Conservation (phyloP, 106 monocot genomes). For the Dendrobium officinale region DNA sequence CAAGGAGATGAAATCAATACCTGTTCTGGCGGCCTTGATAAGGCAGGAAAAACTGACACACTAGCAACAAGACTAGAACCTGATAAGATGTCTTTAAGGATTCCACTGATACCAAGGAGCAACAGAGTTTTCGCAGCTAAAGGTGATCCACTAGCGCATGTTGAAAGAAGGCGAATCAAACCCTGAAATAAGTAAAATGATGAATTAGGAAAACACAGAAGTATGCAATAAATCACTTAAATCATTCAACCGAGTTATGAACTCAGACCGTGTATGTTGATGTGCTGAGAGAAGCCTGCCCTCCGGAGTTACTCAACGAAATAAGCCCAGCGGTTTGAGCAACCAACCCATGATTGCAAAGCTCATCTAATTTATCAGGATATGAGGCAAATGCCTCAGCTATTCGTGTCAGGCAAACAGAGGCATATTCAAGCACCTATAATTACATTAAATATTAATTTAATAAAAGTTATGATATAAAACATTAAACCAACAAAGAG, state of each 20-base stretch:
- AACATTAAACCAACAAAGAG: neutral
- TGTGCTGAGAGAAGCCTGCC: slow-evolving; percentile 85
- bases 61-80: slow-evolving; percentile 74
- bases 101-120: slow-evolving; percentile 85
- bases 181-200: slow-evolving; percentile 42
- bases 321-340: slow-evolving; percentile 79
- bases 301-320: slow-evolving; percentile 77
- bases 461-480: neutral
- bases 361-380: slow-evolving; percentile 81
- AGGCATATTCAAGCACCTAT: slow-evolving; percentile 80
- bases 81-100: slow-evolving; percentile 86
- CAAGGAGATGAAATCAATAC: slow-evolving; percentile 21
- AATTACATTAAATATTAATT: slow-evolving; percentile 10
- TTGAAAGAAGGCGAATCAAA: slow-evolving; percentile 86
- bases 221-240: neutral
- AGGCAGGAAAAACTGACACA: slow-evolving; percentile 74
- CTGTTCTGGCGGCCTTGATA: slow-evolving; percentile 96
- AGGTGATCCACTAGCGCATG: slow-evolving; percentile 94
- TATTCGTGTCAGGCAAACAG: slow-evolving; percentile 81
- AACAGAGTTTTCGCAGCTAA: slow-evolving; percentile 82
- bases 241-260: neutral
- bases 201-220: neutral
- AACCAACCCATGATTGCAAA: slow-evolving; percentile 93
- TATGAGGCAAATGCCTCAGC: slow-evolving; percentile 79
- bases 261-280: slow-evolving; percentile 81